Evolutionary conservation across 768 basidiomycete genomes (phyloP).

Genomic region (Mrakia frigida): DNA sequence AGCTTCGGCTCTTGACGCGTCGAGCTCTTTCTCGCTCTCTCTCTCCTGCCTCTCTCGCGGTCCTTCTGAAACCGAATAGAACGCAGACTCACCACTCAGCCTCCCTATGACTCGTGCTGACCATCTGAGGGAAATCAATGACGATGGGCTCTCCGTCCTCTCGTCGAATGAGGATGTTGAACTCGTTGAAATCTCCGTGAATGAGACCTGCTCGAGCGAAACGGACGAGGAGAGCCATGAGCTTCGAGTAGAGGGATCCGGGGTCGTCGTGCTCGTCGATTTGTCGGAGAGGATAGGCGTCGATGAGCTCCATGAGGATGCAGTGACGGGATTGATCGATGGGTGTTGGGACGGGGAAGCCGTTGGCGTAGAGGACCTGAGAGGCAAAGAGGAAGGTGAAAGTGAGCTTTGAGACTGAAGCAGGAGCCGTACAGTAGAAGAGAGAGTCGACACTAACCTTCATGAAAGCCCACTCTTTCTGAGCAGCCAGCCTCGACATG

Average conservation of each 20-base stretch:
- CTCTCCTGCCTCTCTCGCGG: background rate
- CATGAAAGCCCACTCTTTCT: conserved; percentile 99
- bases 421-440: too few species aligned
- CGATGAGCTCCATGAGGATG: conserved; percentile 91
- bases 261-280: conserved; percentile 76
- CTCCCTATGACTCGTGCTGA: conserved; percentile 91
- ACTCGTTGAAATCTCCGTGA: conserved; percentile 98
- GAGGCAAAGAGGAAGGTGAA: background rate
- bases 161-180: conserved; percentile 89
- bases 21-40: background rate
- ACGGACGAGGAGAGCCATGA: conserved; percentile 95
- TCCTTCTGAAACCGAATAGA: background rate
- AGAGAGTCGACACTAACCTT: conserved; percentile 56
- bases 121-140: conserved; percentile 99
- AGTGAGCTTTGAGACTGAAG: too few species aligned
- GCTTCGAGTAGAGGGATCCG: conserved; percentile 77
- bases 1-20: background rate
- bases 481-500: conserved; percentile 90
- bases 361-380: conserved; percentile 83
- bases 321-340: conserved; percentile 93
- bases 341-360: conserved; percentile 86
- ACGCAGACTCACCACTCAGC: conserved; percentile 73
- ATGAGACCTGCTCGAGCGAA: conserved; percentile 92
- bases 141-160: conserved; percentile 72
- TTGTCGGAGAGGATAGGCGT: conserved; percentile 89